Evolutionary conservation across 2,329 filamentous ascomycete genomes (phyloP).

Genomic region (Emergomyces orientalis): DNA sequence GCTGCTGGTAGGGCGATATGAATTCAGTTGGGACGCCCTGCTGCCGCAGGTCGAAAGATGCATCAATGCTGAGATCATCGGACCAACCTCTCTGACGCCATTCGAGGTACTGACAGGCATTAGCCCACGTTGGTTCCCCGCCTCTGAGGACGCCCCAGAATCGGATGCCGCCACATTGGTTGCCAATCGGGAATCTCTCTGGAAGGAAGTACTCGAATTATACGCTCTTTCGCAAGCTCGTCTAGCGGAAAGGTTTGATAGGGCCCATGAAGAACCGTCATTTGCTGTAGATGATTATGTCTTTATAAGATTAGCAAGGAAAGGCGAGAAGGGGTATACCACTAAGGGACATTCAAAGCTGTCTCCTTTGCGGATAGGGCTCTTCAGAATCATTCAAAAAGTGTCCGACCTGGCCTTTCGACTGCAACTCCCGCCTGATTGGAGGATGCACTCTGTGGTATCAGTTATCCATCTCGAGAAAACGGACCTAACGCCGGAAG

Average conservation of each 20-base stretch:
- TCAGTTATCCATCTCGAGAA: background rate
- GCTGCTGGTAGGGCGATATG: background rate
- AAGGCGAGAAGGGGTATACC: background rate
- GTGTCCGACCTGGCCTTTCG: background rate
- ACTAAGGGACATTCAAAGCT: background rate
- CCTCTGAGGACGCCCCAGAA: too few relatives aligned
- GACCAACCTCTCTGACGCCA: too few relatives aligned
- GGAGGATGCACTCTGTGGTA: background rate
- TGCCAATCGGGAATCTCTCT: too few relatives aligned
- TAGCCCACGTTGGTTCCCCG: too few relatives aligned
- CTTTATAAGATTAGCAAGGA: background rate
- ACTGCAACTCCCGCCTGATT: background rate
- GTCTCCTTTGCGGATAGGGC: background rate
- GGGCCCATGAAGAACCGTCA: background rate
- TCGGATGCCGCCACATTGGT: too few relatives aligned
- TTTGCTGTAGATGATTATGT: background rate
- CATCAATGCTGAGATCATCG: background rate
- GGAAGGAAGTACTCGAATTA: background rate
- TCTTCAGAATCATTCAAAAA: background rate
- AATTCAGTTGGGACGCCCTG: background rate
- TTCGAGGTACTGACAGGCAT: too few relatives aligned
- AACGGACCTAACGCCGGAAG: background rate
- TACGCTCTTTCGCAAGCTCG: background rate
- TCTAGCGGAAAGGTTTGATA: background rate
- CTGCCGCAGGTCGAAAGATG: background rate